These are phyloP conservation scores for Neurospora pannonica DNA, from an alignment of 495 filamentous ascomycete genomes.

Conservation along the genomic window DNA sequence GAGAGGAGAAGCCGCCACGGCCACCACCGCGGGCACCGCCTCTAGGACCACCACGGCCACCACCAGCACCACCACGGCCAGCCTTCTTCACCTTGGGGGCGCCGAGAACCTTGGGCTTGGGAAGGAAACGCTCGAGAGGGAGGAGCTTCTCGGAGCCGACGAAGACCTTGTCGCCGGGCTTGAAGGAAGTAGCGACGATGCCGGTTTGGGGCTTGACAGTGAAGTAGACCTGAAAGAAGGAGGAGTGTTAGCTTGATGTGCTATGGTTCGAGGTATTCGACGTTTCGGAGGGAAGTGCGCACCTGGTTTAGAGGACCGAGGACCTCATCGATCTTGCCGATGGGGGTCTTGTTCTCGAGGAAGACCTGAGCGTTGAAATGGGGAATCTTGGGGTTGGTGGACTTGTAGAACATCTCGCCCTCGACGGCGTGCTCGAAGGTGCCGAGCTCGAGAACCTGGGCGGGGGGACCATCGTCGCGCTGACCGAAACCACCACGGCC, in stretches of 20 bases:
- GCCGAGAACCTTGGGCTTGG: conserved; percentile 61
- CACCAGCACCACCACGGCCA: conserved; percentile 34
- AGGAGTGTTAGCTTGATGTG: not conserved
- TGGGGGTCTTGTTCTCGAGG: conserved; percentile 90
- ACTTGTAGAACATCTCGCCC: conserved; percentile 93
- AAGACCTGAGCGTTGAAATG: conserved; percentile 99
- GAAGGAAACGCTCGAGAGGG: conserved; percentile 90
- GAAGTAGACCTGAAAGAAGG: conserved; percentile 59
- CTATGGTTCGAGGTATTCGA: not conserved
- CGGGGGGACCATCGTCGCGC: conserved; percentile 46
- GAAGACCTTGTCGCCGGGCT: conserved; percentile 91
- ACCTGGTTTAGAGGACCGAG: conserved; percentile 83
- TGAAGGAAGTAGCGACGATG: conserved; percentile 90
- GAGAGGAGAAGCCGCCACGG: conserved; percentile 37
- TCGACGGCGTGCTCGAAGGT: conserved; percentile 87
- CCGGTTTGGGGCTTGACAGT: conserved; percentile 93
- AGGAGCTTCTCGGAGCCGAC: conserved; percentile 91
- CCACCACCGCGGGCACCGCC: conserved; percentile 37
- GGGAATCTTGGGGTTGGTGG: conserved; percentile 87
- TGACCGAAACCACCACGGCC: conserved; percentile 45
- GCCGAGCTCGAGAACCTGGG: conserved; percentile 66
- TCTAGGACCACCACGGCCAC: conserved; percentile 31
- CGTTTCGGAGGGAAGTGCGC: not conserved
- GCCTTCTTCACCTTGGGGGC: conserved; percentile 49
- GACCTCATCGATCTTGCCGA: conserved; percentile 93